Percentiles rank a stretch among this genome's conserved stretches.
These are phyloP conservation scores for Schizophyllum amplum DNA, from an alignment of 1,284 basidiomycete species.

Conservation along the genomic window DNA sequence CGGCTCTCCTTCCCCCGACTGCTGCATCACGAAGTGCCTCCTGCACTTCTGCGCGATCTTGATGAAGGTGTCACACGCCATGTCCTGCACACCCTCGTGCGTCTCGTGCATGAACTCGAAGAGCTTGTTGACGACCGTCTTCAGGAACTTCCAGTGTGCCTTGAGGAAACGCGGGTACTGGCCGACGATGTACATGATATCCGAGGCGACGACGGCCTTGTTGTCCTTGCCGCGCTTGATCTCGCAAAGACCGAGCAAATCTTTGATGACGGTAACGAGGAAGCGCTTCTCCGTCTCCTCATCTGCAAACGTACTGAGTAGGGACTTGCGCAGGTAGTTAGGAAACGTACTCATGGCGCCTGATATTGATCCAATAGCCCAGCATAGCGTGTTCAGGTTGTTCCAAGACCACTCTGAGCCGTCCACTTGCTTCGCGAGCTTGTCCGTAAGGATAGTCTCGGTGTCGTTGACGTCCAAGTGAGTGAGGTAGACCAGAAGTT, in stretches of 20 bases:
- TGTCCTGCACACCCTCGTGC: slow-evolving; percentile 99
- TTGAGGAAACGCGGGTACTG: slow-evolving; percentile 99
- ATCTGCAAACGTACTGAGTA: slow-evolving; percentile 38
- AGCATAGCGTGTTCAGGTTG: slow-evolving; percentile 98
- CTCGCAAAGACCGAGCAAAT: slow-evolving; percentile 92
- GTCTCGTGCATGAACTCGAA: slow-evolving; percentile 99
- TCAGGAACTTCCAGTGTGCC: slow-evolving; percentile 99
- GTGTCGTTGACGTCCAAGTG: slow-evolving; percentile 96
- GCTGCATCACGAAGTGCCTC: slow-evolving; percentile 98
- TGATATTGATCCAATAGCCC: slow-evolving; percentile 99
- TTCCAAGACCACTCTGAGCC: slow-evolving; percentile 99
- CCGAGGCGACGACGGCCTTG: slow-evolving; percentile 98
- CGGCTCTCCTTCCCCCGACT: slow-evolving; percentile 94
- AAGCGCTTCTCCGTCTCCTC: slow-evolving; percentile 99
- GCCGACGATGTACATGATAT: slow-evolving; percentile 99
- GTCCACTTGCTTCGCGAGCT: slow-evolving; percentile 94
- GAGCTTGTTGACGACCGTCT: slow-evolving; percentile 99
- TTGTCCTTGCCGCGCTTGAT: slow-evolving; percentile 99
- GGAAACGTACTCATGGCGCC: slow-evolving; percentile 90
- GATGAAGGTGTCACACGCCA: slow-evolving; percentile 99
- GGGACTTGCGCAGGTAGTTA: background rate
- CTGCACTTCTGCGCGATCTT: slow-evolving; percentile 99
- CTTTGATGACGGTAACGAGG: slow-evolving; percentile 98
- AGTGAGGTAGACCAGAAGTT: slow-evolving; percentile 93
- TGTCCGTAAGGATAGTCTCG: slow-evolving; percentile 95